Base-by-base conservation (phyloP, 2,329 filamentous ascomycete species). In the Pestalotiopsis sp. region DNA sequence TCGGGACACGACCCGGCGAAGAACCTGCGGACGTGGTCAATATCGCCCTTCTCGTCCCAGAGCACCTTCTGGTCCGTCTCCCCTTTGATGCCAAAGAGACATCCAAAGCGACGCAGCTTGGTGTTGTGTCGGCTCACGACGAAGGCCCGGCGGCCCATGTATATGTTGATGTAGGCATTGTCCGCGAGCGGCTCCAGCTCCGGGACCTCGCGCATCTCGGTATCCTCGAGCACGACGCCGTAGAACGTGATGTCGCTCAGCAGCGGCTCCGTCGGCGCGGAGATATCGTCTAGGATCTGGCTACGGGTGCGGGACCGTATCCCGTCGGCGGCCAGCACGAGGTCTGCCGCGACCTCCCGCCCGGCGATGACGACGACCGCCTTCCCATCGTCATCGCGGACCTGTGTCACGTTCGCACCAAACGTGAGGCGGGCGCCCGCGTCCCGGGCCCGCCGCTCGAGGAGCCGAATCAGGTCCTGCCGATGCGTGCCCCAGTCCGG, bases 21-120 rank as follows among this genome's bases (percentile, higher is more conserved):
- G 39, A 57, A 45, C 11, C n/a, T 27, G 14, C 65, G 39, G 4
- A 69, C 59, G 25, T 56, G 45, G 39, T 67, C 52, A 23, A 69
- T 36, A 13, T 69, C 65, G 0, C 65, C 68, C 20, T 38, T 67
- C 45, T 64, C 61, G 23, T 69, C 68, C 68, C 68, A 67, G 11
- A 69, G 49, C 3, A 27, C 58, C 17, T 31, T 57, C n/a, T 64
- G 65, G n/a, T 67, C 68, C 27, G 68, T 69, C n/a, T 65, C 65
- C 31, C 68, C 68, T 36, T 61, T 62, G 65, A 69, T 64, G 2
- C 68, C 68, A 57, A 69, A 69, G 38, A 69, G 61, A 23, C 39
- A 63, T 1, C 31, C 25, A 12, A 45, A 61, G 20, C 36, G 20
- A 9, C 20, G 7, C 2, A 69, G 65, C 31, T 69, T 69, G 45